phyloP scores from a whole-genome alignment of 2,329 filamentous ascomycete species.

The Aspergillus vadensis region DNA sequence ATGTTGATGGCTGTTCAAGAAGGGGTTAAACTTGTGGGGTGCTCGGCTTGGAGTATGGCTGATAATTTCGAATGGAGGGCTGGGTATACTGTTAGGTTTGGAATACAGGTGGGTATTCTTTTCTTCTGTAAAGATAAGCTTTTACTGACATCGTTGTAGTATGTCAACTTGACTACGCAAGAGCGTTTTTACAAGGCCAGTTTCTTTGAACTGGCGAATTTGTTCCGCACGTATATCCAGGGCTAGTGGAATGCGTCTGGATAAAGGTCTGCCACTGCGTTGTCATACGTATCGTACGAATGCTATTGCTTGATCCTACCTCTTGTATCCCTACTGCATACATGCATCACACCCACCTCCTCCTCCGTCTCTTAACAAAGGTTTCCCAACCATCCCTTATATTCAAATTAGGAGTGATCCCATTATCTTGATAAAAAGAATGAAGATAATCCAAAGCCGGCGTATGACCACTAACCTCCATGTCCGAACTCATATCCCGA shows the following conservation, averaged over 20 bases:
- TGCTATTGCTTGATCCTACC: background rate
- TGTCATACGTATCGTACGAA: background rate
- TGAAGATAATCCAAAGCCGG: too few relatives aligned
- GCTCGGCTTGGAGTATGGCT: slow-evolving; percentile 1
- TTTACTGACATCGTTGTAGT: background rate
- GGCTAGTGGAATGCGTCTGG: background rate
- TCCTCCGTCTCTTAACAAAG: too few relatives aligned
- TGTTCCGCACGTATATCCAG: background rate
- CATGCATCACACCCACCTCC: too few relatives aligned
- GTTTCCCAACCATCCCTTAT: too few relatives aligned
- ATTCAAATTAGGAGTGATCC: too few relatives aligned
- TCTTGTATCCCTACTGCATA: too few relatives aligned
- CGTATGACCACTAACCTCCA: too few relatives aligned
- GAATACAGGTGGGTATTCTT: background rate
- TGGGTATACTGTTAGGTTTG: background rate
- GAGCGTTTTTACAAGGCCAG: background rate
- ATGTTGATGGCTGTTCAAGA: background rate
- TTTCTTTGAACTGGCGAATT: background rate
- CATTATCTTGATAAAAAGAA: too few relatives aligned
- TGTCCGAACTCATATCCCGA: too few relatives aligned
- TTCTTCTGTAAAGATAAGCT: too few relatives aligned
- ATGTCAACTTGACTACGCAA: slow-evolving; percentile 1
- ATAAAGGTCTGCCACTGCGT: background rate
- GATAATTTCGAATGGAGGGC: slow-evolving; percentile 2
- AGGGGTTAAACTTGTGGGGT: background rate